A percentile compares a stretch with the other conserved stretches of the same genome.
Conservation (phyloP, 768 basidiomycete genomes). For the Naganishia onofrii region DNA sequence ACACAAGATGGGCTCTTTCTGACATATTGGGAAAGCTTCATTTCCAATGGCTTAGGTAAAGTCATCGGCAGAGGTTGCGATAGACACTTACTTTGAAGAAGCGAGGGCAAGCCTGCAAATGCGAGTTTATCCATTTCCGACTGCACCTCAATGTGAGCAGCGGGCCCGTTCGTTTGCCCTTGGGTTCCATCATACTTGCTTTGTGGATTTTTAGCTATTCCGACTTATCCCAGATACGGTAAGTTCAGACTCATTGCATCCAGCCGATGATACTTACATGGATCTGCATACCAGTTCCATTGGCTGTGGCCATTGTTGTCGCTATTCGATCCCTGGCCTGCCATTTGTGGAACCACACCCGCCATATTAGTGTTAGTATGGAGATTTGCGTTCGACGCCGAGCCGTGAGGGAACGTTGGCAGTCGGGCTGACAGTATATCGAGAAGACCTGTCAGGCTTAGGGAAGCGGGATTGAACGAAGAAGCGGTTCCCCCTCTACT, state of each 20-base stretch:
- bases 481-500: not conserved
- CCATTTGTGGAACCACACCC: constrained; percentile 37
- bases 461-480: not conserved
- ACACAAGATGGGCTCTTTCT: constrained; percentile 12
- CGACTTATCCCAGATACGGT: not conserved
- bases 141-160: not conserved
- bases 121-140: constrained; percentile 30
- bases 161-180: not conserved
- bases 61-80: not conserved
- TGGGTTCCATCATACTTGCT: not conserved
- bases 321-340: constrained; percentile 42
- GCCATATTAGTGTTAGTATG: not conserved
- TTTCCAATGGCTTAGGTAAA: not conserved
- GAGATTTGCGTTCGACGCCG: not conserved
- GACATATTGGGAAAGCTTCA: constrained; percentile 11
- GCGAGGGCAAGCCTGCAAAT: constrained; percentile 17
- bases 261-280: not conserved
- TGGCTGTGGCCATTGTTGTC: constrained; percentile 36
- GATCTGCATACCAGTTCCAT: constrained; percentile 47
- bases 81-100: constrained; percentile 20
- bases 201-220: not conserved
- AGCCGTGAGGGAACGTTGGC: not conserved
- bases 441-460: not conserved
- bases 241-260: not conserved
- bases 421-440: not conserved